Percentiles rank a stretch among this genome's conserved stretches.
phyloP scores from a whole-genome alignment of 257 asterid genomes.

The Nicotiana sylvestris region DNA sequence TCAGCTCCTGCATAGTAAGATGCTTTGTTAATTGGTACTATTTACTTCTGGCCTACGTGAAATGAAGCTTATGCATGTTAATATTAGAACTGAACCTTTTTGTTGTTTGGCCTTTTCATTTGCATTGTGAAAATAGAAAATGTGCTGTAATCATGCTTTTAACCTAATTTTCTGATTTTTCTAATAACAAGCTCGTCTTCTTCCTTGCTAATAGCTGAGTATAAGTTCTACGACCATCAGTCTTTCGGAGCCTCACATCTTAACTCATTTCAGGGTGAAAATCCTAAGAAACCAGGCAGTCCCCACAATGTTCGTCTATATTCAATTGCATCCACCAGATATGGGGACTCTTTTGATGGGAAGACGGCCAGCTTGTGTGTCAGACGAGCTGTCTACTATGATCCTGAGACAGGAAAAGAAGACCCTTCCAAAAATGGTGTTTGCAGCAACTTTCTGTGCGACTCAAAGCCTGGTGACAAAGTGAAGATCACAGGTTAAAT shows the following conservation, averaged over 20 bases:
- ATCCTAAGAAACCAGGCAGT: slow-evolving; percentile 82
- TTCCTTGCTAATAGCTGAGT: neutral
- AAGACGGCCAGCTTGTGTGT: slow-evolving; percentile 85
- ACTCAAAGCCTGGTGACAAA: slow-evolving; percentile 86
- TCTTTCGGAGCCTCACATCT: neutral
- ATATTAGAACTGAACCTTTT: neutral
- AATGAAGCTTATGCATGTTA: neutral
- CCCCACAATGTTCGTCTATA: slow-evolving; percentile 82
- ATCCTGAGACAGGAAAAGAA: slow-evolving; percentile 86
- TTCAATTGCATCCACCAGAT: slow-evolving; percentile 87
- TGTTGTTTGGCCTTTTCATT: neutral
- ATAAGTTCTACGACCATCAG: neutral
- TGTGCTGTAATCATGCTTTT: neutral
- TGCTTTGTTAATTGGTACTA: neutral
- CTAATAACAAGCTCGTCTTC: neutral
- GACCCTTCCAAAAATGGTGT: slow-evolving; percentile 80
- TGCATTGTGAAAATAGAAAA: neutral
- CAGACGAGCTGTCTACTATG: slow-evolving; percentile 84
- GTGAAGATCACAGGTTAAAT: slow-evolving; percentile 64
- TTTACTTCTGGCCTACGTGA: neutral
- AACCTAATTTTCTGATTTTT: neutral
- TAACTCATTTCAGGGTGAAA: slow-evolving; percentile 60
- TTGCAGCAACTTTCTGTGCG: slow-evolving; percentile 84
- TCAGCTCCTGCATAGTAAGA: neutral
- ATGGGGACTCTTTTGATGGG: slow-evolving; percentile 83